A percentile compares a stretch with the other conserved stretches of the same genome.
Conservation (phyloP, 1,284 basidiomycete species). For the Puccinia polysora region DNA sequence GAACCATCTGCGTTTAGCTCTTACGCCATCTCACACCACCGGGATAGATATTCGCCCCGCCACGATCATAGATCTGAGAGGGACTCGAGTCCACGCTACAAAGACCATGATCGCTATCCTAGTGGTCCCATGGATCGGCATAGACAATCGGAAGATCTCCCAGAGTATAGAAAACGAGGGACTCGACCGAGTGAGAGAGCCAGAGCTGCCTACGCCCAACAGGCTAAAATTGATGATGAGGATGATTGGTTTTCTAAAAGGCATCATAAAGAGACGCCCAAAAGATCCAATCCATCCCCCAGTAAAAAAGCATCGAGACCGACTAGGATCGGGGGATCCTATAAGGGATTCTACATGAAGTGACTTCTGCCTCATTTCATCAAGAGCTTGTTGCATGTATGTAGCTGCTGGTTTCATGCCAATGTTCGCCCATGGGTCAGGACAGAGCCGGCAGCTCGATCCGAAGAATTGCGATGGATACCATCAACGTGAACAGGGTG, state of each 20-base stretch:
- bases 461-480: too few relatives aligned
- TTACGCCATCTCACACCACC: neutral
- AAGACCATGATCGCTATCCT: neutral
- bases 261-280: slow-evolving; percentile 4
- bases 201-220: neutral
- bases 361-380: too few relatives aligned
- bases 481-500: too few relatives aligned
- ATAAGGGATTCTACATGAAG: slow-evolving; percentile 39
- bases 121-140: neutral
- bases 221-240: neutral
- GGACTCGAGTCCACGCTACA: slow-evolving; percentile 3
- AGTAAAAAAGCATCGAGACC: neutral
- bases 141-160: neutral
- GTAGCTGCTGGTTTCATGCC: too few relatives aligned
- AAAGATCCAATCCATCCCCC: neutral
- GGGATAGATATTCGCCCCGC: neutral
- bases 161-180: too few relatives aligned
- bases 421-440: too few relatives aligned
- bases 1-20: slow-evolving; percentile 38
- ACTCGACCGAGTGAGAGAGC: slow-evolving; percentile 1
- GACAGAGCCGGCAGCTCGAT: too few relatives aligned
- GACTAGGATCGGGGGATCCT: slow-evolving; percentile 25
- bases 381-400: too few relatives aligned
- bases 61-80: neutral
- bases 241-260: slow-evolving; percentile 39